These are phyloP conservation scores for Lasiosphaeria hispida DNA, from an alignment of 495 filamentous ascomycete species.

Conservation along the genomic window DNA sequence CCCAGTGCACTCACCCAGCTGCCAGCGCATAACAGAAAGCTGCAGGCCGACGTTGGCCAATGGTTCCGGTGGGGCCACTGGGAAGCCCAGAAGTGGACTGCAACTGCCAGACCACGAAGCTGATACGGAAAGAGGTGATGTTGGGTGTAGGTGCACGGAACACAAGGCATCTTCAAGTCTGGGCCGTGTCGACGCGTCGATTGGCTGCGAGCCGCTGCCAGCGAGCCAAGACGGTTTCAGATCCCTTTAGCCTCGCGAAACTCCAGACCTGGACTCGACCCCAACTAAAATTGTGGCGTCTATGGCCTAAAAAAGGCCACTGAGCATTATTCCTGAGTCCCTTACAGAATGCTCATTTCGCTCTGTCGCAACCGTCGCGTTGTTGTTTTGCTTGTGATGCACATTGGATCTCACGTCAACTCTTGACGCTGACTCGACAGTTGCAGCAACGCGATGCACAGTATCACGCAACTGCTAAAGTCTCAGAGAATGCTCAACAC, in stretches of 20 bases:
- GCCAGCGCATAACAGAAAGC: constrained; percentile 29
- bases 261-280: constrained; percentile 2
- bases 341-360: neutral
- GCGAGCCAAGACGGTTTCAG: constrained; percentile 31
- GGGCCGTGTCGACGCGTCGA: constrained; percentile 18
- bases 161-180: constrained; percentile 25
- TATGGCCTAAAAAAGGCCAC: neutral
- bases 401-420: too few species aligned
- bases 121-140: constrained; percentile 10
- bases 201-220: constrained; percentile 24
- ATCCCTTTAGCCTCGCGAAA: constrained; percentile 28
- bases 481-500: too few species aligned
- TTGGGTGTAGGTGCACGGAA: constrained; percentile 10
- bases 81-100: constrained; percentile 11
- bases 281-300: neutral
- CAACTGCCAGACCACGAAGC: constrained; percentile 7
- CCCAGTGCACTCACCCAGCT: constrained; percentile 13
- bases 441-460: neutral
- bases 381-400: neutral
- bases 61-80: constrained; percentile 16
- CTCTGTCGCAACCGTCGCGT: neutral
- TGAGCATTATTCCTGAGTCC: neutral
- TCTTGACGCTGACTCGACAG: neutral
- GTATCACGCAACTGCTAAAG: too few species aligned
- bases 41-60: constrained; percentile 29